Percentiles rank a stretch among this genome's conserved stretches.
phyloP scores from a whole-genome alignment of 768 basidiomycete species.

The Lentinus brumalis region DNA sequence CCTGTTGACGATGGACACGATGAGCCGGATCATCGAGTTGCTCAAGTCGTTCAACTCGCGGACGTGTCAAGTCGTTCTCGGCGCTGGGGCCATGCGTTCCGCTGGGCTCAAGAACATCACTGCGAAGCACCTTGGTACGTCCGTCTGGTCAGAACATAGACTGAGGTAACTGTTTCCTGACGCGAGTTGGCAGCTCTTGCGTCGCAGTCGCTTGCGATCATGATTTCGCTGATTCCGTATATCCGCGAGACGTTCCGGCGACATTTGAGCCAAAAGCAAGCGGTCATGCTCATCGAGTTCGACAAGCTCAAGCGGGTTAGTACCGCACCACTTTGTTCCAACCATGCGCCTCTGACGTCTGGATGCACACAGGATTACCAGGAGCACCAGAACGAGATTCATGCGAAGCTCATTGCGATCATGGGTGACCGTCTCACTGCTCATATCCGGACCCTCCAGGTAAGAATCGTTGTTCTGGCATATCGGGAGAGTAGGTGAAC shows the following conservation, averaged over 20 bases:
- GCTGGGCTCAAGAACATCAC: conserved; percentile 98
- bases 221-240: conserved; percentile 93
- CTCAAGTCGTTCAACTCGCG: conserved; percentile 97
- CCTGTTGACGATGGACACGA: conserved; percentile 91
- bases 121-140: conserved; percentile 90
- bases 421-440: conserved; percentile 93
- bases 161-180: conserved; percentile 11
- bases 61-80: conserved; percentile 96
- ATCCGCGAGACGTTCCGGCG: conserved; percentile 93
- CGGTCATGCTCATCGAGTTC: conserved; percentile 96
- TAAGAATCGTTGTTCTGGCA: conserved; percentile 31
- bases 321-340: conserved; percentile 6
- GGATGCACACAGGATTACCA: conserved; percentile 75
- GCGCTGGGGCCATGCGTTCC: conserved; percentile 98
- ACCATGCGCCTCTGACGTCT: neutral
- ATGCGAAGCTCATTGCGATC: conserved; percentile 94
- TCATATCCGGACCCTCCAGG: conserved; percentile 84
- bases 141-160: conserved; percentile 6
- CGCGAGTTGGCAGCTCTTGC: conserved; percentile 70
- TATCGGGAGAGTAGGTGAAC: neutral
- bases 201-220: conserved; percentile 92
- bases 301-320: conserved; percentile 95
- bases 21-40: conserved; percentile 93
- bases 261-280: conserved; percentile 92
- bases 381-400: conserved; percentile 99